phyloP scores from a whole-genome alignment of 2,329 filamentous ascomycete species.

The Fusarium avenaceum region DNA sequence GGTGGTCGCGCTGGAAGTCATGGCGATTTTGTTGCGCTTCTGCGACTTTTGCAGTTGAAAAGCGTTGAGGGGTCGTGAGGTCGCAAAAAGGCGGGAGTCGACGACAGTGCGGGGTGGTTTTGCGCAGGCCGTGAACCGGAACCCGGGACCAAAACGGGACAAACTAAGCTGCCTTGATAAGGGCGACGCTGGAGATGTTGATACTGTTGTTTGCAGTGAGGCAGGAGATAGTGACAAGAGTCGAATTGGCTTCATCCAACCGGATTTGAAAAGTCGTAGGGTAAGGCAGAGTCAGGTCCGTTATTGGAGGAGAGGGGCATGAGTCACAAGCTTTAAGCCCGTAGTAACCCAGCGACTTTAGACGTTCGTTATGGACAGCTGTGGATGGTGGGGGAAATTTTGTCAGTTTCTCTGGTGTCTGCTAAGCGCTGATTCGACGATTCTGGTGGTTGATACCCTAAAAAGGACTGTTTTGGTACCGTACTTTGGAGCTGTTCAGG shows the following conservation, averaged over 20 bases:
- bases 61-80: slow-evolving; percentile 50
- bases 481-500: slow-evolving; percentile 9
- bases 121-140: slow-evolving; percentile 44
- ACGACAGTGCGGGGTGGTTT: slow-evolving; percentile 42
- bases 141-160: slow-evolving; percentile 30
- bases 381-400: slow-evolving; percentile 47
- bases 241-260: slow-evolving; percentile 51
- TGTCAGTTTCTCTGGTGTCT: slow-evolving; percentile 38
- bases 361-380: slow-evolving; percentile 24
- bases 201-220: slow-evolving; percentile 23
- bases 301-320: slow-evolving; percentile 40
- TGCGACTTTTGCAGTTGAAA: slow-evolving; percentile 49
- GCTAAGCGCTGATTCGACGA: slow-evolving; percentile 45
- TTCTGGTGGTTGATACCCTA: slow-evolving; percentile 43
- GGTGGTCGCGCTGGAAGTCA: slow-evolving; percentile 74
- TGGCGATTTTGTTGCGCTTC: slow-evolving; percentile 50
- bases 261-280: slow-evolving; percentile 37
- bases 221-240: slow-evolving; percentile 36
- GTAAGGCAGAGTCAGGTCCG: slow-evolving; percentile 10
- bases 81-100: slow-evolving; percentile 49
- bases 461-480: slow-evolving; percentile 3
- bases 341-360: slow-evolving; percentile 23
- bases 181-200: slow-evolving; percentile 23
- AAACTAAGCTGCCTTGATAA: slow-evolving; percentile 40
- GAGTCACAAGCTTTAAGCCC: slow-evolving; percentile 48